Conservation (phyloP, 805 yeast genomes). For the Saccharomyces jurei region DNA sequence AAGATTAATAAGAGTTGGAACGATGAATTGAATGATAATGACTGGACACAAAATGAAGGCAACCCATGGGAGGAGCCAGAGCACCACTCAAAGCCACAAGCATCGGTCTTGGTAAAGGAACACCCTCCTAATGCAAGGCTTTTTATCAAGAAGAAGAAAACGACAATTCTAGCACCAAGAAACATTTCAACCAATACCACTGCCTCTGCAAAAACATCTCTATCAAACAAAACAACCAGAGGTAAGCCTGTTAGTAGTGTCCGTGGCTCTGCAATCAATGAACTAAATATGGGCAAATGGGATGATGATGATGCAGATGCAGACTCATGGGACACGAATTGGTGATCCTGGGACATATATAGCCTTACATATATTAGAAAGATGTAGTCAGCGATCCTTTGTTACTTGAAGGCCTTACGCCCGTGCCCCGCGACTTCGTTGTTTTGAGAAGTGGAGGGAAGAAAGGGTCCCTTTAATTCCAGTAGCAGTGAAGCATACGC, state of each 20-base stretch:
- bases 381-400: not conserved
- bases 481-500: not conserved
- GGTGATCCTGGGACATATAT: not conserved
- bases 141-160: not conserved
- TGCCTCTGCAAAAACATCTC: not conserved
- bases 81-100: not conserved
- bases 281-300: not conserved
- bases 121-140: not conserved
- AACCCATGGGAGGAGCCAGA: not conserved
- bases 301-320: not conserved
- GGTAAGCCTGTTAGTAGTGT: not conserved
- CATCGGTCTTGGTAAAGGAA: not conserved
- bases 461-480: not conserved
- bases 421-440: not conserved
- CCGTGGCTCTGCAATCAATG: not conserved
- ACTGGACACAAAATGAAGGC: not conserved
- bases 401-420: not conserved
- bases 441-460: not conserved
- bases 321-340: not conserved
- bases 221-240: not conserved
- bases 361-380: not conserved
- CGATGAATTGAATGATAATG: constrained; percentile 11
- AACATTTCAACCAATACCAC: not conserved
- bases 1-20: constrained; percentile 19
- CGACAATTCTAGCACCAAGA: not conserved